Evolutionary conservation across 345 rosid genomes (phyloP), one percentile per base, ranked within the genome.

Genomic region (Populus deltoides): DNA sequence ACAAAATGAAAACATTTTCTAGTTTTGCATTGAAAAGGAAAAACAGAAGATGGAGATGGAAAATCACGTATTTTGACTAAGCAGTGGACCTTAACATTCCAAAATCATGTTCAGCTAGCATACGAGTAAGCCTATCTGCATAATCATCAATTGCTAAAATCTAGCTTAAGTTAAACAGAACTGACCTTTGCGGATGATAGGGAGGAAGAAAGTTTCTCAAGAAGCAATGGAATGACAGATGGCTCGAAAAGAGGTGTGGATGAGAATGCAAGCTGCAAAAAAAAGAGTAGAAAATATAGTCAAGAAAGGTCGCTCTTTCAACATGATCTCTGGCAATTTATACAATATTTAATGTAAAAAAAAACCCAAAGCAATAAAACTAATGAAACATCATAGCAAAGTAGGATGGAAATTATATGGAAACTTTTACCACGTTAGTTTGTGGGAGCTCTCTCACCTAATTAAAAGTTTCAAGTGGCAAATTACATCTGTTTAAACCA

Each of bases 201-300:
- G 71, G 97, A 86, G 75, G 99, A 93, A 70, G 97, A 91, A 79
- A 96, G 97, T 79, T 96, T 96, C 83, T 92, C 98, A 72, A 96
- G 93, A 78, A 96, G 91, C 83, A 96, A 85, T 1, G 94, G 98
- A 78, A 93, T 79, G 78, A 87, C 91, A 86, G 85, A 96, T 66
- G 99, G 97, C 85, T 92, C 99, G 86, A 91, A 92, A 53, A 92
- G 87, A 36, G 98, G 91, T 1, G 98, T 89, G n/a, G 94, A 89
- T 33, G 97, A 87, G 82, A 93, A 82, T 61, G 99, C 94, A 81
- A 77, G 81, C 99, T 93, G 89, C 71, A 9, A 61, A 71, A 39
- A 31, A 0, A 66, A 70, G 27, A 68, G 10, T 1, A 35, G 41
- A 51, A 67, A 67, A 71, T 15, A 33, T 13, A 36, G n/a, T 29